Evolutionary conservation across 805 yeast genomes (phyloP).

Genomic region (Danielia oregonensis): DNA sequence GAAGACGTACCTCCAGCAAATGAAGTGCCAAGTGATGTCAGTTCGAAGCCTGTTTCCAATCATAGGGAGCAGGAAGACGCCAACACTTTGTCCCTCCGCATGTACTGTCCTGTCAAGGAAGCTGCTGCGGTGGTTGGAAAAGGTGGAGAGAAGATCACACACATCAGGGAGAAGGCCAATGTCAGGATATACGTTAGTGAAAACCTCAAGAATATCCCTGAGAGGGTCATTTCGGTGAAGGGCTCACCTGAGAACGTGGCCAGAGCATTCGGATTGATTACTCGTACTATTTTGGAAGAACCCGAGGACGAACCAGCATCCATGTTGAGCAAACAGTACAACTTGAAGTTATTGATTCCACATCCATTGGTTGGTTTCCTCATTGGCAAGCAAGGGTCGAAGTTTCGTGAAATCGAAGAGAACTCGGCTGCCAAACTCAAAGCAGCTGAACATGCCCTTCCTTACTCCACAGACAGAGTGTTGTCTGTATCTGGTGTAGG

Average conservation of each 20-base stretch:
- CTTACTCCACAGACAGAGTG: conserved; percentile 74
- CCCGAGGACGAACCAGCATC: conserved; percentile 62
- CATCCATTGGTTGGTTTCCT: conserved; percentile 77
- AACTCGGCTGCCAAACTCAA: conserved; percentile 71
- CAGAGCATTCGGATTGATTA: conserved; percentile 72
- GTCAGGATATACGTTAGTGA: conserved; percentile 71
- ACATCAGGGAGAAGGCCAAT: conserved; percentile 57
- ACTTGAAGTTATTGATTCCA: conserved; percentile 64
- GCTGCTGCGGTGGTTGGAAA: conserved; percentile 75
- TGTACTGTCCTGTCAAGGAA: conserved; percentile 72
- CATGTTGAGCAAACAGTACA: conserved; percentile 49
- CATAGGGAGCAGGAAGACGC: conserved; percentile 49
- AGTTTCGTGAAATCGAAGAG: conserved; percentile 78
- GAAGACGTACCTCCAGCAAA: neutral
- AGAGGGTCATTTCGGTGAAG: conserved; percentile 67
- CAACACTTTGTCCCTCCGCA: conserved; percentile 62
- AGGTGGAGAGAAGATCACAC: conserved; percentile 71
- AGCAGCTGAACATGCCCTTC: conserved; percentile 70
- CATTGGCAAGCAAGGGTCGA: conserved; percentile 72
- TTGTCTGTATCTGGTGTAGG: conserved; percentile 73
- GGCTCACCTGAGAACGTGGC: conserved; percentile 80
- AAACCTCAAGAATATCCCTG: conserved; percentile 66
- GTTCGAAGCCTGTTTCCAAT: conserved; percentile 33
- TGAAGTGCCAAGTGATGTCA: neutral
- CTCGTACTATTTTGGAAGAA: conserved; percentile 63